A percentile compares a stretch with the other conserved stretches of the same genome.
Conservation (phyloP, 305 asterid species). For the Plantago lanceolata region DNA sequence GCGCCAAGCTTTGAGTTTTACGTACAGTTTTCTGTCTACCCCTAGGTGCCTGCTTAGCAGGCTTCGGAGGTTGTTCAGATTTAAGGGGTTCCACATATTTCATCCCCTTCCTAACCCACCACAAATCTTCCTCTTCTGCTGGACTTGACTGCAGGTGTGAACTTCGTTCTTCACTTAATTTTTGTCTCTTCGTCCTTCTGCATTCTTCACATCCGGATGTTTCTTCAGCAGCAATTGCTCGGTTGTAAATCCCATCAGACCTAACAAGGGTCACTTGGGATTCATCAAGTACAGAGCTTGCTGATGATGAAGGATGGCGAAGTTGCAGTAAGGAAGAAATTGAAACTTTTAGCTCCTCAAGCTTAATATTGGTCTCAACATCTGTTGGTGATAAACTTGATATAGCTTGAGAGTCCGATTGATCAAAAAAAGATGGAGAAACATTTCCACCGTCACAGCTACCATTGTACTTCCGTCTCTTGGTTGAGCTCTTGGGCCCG, state of each 20-base stretch:
- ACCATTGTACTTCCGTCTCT: conserved; percentile 41
- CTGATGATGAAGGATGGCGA: conserved; percentile 41
- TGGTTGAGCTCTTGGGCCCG: conserved; percentile 30
- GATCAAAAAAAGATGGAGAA: conserved; percentile 50
- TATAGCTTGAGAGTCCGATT: conserved; percentile 44
- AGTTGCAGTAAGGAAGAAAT: conserved; percentile 60
- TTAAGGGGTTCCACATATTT: conserved; percentile 59
- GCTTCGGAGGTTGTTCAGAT: conserved; percentile 89
- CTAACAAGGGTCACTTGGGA: conserved; percentile 47
- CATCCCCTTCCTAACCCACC: conserved; percentile 88
- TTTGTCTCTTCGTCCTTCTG: conserved; percentile 77
- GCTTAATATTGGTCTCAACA: conserved; percentile 39
- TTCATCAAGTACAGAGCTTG: conserved; percentile 53
- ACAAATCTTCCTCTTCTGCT: conserved; percentile 70
- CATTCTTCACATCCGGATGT: conserved; percentile 94
- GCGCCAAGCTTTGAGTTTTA: conserved; percentile 93
- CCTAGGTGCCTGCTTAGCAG: conserved; percentile 70
- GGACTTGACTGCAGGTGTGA: conserved; percentile 46
- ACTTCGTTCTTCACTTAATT: conserved; percentile 63
- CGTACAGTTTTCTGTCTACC: conserved; percentile 87
- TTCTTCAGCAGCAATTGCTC: conserved; percentile 60
- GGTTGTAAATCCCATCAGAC: conserved; percentile 41
- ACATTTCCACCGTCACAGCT: conserved; percentile 39
- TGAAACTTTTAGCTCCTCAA: conserved; percentile 70
- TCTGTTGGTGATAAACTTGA: conserved; percentile 31